Conservation (phyloP, 1,284 basidiomycete genomes). For the Apiotrichum montevideense region DNA sequence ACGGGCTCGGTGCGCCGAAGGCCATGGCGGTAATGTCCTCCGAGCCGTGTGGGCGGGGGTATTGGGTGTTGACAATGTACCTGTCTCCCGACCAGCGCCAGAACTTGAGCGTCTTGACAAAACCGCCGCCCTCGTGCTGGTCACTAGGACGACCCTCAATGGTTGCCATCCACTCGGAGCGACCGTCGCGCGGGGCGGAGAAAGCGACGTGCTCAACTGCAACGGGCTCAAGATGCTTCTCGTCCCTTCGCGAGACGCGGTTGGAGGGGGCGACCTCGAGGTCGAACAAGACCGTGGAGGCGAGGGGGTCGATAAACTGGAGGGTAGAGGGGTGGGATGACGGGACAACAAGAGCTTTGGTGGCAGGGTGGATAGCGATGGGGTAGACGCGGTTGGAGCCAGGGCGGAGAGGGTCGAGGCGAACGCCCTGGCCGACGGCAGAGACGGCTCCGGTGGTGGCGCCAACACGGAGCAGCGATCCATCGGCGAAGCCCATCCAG, state of each 20-base stretch:
- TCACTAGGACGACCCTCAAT: slow-evolving; percentile 70
- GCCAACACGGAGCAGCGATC: slow-evolving; percentile 71
- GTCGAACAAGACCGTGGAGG: slow-evolving; percentile 70
- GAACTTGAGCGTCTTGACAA: slow-evolving; percentile 77
- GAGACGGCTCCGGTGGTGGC: slow-evolving; percentile 68
- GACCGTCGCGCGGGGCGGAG: slow-evolving; percentile 48
- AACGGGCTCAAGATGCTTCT: slow-evolving; percentile 69
- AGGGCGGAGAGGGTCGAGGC: slow-evolving; percentile 38
- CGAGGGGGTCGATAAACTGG: slow-evolving; percentile 76
- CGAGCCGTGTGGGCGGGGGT: slow-evolving; percentile 79
- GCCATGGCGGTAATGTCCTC: slow-evolving; percentile 60
- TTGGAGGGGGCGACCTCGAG: slow-evolving; percentile 92
- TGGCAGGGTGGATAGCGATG: slow-evolving; percentile 62
- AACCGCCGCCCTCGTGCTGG: slow-evolving; percentile 50
- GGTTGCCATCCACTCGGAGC: slow-evolving; percentile 86
- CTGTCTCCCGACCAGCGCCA: slow-evolving; percentile 59
- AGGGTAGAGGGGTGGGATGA: slow-evolving; percentile 92
- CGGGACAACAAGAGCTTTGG: slow-evolving; percentile 75
- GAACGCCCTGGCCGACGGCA: slow-evolving; percentile 53
- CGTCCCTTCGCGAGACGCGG: slow-evolving; percentile 77
- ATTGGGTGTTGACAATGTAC: slow-evolving; percentile 67
- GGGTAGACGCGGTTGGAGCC: slow-evolving; percentile 31
- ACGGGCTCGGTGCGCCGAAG: slow-evolving; percentile 51
- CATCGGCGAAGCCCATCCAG: slow-evolving; percentile 74
- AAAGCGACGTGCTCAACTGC: slow-evolving; percentile 67